Evolutionary conservation across 2,329 filamentous ascomycete genomes (phyloP), one percentile per base, ranked within the genome.

Genomic region (Coniochaeta prunicola): DNA sequence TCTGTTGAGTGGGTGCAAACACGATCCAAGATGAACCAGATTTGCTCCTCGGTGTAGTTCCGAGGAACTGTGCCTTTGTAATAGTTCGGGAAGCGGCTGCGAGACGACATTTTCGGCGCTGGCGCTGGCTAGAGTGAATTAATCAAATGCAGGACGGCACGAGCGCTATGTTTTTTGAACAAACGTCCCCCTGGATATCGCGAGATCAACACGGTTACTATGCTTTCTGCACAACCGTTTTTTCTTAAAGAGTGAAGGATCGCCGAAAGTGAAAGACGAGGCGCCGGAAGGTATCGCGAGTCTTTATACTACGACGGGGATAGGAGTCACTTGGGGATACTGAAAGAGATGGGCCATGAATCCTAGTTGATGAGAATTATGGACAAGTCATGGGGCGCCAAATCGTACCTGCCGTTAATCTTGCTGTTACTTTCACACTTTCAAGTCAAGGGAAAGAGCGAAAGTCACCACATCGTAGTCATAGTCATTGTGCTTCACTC

Each of bases 1-100:
- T n/a, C 2, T 12, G 6, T 50, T 4, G 21, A 17, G 24, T 30
- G 24, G 24, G 21, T 30, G 2, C 13, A 6, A 26, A 30, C 26
- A 1, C 63, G 58, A 1, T 65, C 59, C 53, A 77, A 65, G 40
- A 75, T 61, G 62, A 70, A 76, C 53, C 63, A 61, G 48, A 76
- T 73, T 62, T 76, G 65, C 1, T 69, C 65, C 8, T 66, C 59
- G 10, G 64, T 68, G 63, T 76, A 76, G 19, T 28, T 8, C 5
- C 38, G 67, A 66, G 5, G 69, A 64, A 4, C 70, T 66, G 15
- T 73, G 73, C 24, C 53, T 8, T 2, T 2, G 21, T 24, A 10
- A 10, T 45, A 19, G 8, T 45, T 45, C 7, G 21, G 19, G 19
- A 24, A 19, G n/a, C n/a, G 40, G 4, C 4, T 10, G 6, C 4